Evolutionary conservation across 176 grass and related monocot genomes (phyloP).

Genomic region (Oryza punctata): DNA sequence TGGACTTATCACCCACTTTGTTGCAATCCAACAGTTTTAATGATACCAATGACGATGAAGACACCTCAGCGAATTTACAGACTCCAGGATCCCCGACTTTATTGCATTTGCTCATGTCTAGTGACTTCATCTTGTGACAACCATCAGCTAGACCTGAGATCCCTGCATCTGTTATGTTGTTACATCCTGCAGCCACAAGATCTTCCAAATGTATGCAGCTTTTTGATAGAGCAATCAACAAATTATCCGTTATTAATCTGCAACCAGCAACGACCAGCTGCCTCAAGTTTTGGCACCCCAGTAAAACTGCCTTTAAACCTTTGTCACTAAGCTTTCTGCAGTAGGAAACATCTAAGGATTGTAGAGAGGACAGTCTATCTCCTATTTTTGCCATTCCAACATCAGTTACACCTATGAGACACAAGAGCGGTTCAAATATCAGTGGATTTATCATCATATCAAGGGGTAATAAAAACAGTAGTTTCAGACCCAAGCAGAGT

Average conservation of each 20-base stretch:
- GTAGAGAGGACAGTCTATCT: conserved; percentile 52
- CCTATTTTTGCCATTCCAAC: conserved; percentile 67
- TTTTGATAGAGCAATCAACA: conserved; percentile 65
- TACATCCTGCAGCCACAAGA: conserved; percentile 64
- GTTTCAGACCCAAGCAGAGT: not conserved
- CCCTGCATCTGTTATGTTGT: conserved; percentile 67
- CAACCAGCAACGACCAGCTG: conserved; percentile 52
- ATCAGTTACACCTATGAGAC: conserved; percentile 64
- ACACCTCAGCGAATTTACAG: conserved; percentile 59
- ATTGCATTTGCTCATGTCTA: conserved; percentile 88
- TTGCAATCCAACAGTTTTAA: conserved; percentile 78
- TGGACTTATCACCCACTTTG: conserved; percentile 63
- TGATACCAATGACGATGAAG: conserved; percentile 60
- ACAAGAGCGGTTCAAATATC: conserved; percentile 8
- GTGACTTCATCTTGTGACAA: conserved; percentile 56
- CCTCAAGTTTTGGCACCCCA: conserved; percentile 68
- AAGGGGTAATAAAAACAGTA: conserved; percentile 30
- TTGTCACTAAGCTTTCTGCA: conserved; percentile 86
- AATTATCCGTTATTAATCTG: conserved; percentile 72
- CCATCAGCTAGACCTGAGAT: conserved; percentile 66
- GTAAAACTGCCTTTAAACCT: conserved; percentile 56
- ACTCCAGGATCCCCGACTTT: conserved; percentile 79
- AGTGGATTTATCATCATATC: not conserved
- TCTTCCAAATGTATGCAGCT: conserved; percentile 67
- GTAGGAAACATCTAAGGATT: conserved; percentile 72